Evolutionary conservation across 768 basidiomycete genomes (phyloP).

Genomic region (Brasilioporus rufonigricans): DNA sequence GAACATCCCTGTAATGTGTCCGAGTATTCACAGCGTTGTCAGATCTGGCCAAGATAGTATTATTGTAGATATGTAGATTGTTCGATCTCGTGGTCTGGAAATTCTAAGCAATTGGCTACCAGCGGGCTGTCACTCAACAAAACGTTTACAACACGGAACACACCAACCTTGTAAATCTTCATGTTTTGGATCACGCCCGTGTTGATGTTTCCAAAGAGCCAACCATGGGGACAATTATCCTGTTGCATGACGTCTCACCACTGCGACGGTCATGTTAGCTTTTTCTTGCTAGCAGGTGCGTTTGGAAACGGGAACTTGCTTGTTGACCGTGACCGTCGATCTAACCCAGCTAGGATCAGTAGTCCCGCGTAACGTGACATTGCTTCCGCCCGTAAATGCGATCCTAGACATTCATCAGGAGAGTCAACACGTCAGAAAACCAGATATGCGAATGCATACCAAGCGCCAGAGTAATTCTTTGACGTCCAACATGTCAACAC

Average conservation of each 20-base stretch:
- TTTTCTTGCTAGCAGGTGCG: not conserved
- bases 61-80: constrained; percentile 39
- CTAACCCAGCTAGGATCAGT: constrained; percentile 51
- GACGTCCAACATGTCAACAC: no score
- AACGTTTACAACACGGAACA: not conserved
- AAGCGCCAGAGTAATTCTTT: constrained; percentile 42
- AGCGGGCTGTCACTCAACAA: no score
- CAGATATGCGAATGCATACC: not conserved
- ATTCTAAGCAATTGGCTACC: no score
- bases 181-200: constrained; percentile 55
- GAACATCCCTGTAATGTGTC: no score
- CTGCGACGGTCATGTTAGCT: constrained; percentile 25
- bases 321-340: constrained; percentile 59
- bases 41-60: no score
- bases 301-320: constrained; percentile 24
- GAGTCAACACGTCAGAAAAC: not conserved
- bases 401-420: constrained; percentile 40
- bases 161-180: constrained; percentile 51
- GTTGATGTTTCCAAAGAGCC: constrained; percentile 52
- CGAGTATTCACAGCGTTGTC: no score
- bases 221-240: constrained; percentile 44
- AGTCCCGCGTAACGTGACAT: constrained; percentile 55
- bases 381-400: constrained; percentile 47
- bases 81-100: constrained; percentile 44
- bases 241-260: constrained; percentile 49